Base-by-base conservation (phyloP, 2,329 filamentous ascomycete species). In the Pseudopithomyces chartarum region DNA sequence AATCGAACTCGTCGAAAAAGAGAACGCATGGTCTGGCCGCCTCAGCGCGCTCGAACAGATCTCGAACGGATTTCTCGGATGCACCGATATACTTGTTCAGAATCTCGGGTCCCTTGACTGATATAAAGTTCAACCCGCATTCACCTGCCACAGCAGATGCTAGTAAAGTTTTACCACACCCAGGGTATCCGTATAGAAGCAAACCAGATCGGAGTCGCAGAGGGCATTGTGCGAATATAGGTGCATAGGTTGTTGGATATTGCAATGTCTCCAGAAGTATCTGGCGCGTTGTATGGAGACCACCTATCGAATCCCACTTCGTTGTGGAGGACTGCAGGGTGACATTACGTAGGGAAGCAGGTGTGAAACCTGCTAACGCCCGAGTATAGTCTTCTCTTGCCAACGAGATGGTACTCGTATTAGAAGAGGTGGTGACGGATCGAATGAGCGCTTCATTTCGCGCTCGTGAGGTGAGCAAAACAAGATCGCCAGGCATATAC, bases 61-160 rank as follows among this genome's bases (percentile, higher is more conserved):
- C 95, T 40, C 96, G 88, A 6, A 99, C 93, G 58, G 88, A 92
- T 82, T 99, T 99, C 71, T 99, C 95, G 26, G 91, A 96, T 0
- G 95, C 95, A 70, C 95, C 95, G 57, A 99, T 99, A 75, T 99
- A 99, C 78, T 99, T 99, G 82, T 99, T 99, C 53, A 99, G 80
- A 57, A 99, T 98, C 76, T 99, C 96, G 0, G 95, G 95, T 0
- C 95, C 95, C 79, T 99, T 99, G 70, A 99, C 95, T 39, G 89
- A 93, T 76, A 99, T 99, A 77, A 99, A 99, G 76, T 99, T 99
- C 58, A 99, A 87, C 0, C 94, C 94, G 70, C 94, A 98, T 79
- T 99, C 95, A 54, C 94, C 94, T 12, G 96, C 95, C n/a, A 99
- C 94, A 0, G 95, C 95, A 56, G 91, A 96, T 19, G 96, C 95